A percentile compares a stretch with the other conserved stretches of the same genome.
These are phyloP conservation scores for Jatropha podagrica DNA, from an alignment of 441 rosid species.

Conservation along the genomic window DNA sequence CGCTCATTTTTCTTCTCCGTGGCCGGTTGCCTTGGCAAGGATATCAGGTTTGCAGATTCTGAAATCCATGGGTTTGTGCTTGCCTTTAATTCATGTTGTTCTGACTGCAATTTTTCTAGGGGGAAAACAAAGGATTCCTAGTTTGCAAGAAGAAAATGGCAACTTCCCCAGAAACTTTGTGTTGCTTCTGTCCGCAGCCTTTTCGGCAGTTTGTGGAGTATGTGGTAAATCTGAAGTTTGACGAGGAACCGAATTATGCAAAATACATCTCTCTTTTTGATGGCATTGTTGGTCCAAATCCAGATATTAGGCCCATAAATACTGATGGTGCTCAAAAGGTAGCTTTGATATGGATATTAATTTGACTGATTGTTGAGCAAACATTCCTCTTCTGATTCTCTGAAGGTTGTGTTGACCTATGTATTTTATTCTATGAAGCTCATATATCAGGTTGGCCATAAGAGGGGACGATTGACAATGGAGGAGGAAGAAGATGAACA, in stretches of 20 bases:
- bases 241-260: constrained; percentile 94
- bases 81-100: not conserved
- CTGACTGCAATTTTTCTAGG: constrained; percentile 44
- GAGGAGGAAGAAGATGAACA: constrained; percentile 93
- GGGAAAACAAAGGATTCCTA: constrained; percentile 89
- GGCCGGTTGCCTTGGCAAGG: constrained; percentile 99
- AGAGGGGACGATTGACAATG: constrained; percentile 83
- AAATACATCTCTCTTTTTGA: constrained; percentile 87
- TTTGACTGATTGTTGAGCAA: constrained; percentile 10
- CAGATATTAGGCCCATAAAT: constrained; percentile 84
- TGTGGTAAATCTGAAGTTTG: constrained; percentile 90
- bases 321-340: constrained; percentile 99
- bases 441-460: constrained; percentile 85
- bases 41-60: constrained; percentile 57
- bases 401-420: constrained; percentile 23
- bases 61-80: not conserved
- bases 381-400: not conserved
- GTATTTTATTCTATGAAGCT: constrained; percentile 50
- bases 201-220: constrained; percentile 82
- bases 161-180: constrained; percentile 81
- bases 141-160: constrained; percentile 99
- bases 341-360: constrained; percentile 19
- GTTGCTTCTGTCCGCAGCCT: constrained; percentile 81
- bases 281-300: constrained; percentile 80
- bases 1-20: constrained; percentile 90